Base-by-base conservation (phyloP, 2,329 filamentous ascomycete species). In the Trichophyton simii region DNA sequence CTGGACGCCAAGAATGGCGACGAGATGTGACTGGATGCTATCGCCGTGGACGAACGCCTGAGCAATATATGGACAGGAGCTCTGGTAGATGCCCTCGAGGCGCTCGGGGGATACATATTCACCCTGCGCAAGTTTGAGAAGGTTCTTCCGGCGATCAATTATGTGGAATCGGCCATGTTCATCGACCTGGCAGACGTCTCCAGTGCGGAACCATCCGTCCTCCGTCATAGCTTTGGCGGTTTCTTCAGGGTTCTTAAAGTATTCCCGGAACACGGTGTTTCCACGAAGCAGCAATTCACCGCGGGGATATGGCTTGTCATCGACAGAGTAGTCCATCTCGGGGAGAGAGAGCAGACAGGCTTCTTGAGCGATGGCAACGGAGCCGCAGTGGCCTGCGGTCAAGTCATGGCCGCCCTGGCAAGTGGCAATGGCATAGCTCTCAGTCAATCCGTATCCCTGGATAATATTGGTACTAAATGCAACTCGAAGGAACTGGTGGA, bases 91-190 rank as follows among this genome's bases (percentile, higher is more conserved):
- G 73, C 96, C 96, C 79, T 99, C 94, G 71, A 99, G 89, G 62
- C 91, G 89, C 78, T 99, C 94, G 13, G 94, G 94, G 1, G 91
- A 96, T 69, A 99, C 90, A 77, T 99, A 99, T 78, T 99, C 94
- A 73, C 94, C 94, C 76, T 99, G 94, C 0, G 92, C 87, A 61
- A 99, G 84, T 82, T 99, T 99, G 72, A 99, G 84, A n/a, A 99
- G 89, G 76, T 97, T 97, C 87, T 99, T 99, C 77, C 91, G 87
- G 69, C 94, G 91, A 75, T 99, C 94, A 69, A 99, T 87, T 75
- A 99, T 95, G 75, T 84, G 86, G 79, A 97, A 87, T 63, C 91
- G 89, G 64, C 94, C 94, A 70, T 88, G 75, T 67, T 85, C 85
- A 74, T 99, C 94, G 25, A 99, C 80, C 65, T 86, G 83, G 70